Conservation (phyloP, 192 early-diverging fungal species). For the Dissophora ornata region DNA sequence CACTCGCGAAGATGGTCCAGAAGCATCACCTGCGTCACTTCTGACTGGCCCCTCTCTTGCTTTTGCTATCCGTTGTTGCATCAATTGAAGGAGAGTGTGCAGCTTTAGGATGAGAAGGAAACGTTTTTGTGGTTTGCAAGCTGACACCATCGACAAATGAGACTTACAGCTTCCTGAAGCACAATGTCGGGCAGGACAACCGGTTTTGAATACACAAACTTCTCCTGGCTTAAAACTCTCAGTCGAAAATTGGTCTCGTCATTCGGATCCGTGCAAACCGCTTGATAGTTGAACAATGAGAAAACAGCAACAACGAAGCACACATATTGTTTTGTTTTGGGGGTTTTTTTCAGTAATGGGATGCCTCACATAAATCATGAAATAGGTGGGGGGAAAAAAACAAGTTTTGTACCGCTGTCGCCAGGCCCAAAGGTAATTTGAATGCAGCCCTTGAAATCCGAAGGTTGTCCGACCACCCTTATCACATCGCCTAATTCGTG, state of each 20-base stretch:
- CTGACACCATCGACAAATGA: background rate
- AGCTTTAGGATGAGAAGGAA: background rate
- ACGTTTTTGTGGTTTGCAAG: background rate
- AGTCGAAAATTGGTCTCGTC: slow-evolving; percentile 43
- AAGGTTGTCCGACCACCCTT: slow-evolving; percentile 1
- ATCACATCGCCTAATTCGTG: slow-evolving; percentile 27
- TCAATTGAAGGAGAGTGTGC: background rate
- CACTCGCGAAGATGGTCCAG: slow-evolving; percentile 3
- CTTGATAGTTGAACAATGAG: background rate
- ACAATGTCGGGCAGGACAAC: slow-evolving; percentile 17
- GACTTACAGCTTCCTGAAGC: slow-evolving; percentile 16
- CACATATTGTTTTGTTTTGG: background rate
- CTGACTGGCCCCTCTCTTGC: background rate
- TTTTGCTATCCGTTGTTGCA: background rate
- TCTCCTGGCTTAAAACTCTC: slow-evolving; percentile 30
- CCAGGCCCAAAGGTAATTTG: slow-evolving; percentile 35
- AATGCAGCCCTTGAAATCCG: slow-evolving; percentile 6
- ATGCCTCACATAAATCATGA: background rate
- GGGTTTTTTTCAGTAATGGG: too few species aligned
- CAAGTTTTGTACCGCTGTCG: slow-evolving; percentile 2
- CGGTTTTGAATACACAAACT: slow-evolving; percentile 21
- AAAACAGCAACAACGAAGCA: too few species aligned
- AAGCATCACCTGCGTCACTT: background rate
- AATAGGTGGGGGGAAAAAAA: background rate
- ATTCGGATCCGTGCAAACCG: slow-evolving; percentile 25